Base-by-base conservation (phyloP, 2,329 filamentous ascomycete species). In the Diaporthe sp. region DNA sequence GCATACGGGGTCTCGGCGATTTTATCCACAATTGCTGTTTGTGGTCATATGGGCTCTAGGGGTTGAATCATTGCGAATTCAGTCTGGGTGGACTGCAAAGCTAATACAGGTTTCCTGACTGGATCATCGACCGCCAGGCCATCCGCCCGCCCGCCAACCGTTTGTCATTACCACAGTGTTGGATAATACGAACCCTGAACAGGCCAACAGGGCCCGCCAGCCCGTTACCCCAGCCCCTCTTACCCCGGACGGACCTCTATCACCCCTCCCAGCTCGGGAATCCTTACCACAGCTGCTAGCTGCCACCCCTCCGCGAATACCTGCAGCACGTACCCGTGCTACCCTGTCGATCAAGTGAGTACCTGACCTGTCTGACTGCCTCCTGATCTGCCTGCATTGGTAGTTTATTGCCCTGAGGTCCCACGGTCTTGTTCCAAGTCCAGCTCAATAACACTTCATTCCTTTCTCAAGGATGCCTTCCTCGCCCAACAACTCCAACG, bases 381-480 rank as follows among this genome's bases (percentile, higher is more conserved):
- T 67, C 57, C 67, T 44, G 68, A 25, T 51, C 51, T 73, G 61
- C 71, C 67, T 39, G 42, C 19, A 73, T 55, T 55, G 42, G 55
- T 58, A 42, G 60, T 44, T 62, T 46, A 46, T 31, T 39, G 53
- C 31, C 62, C 37, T 55, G 42, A 65, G 49, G 37, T 72, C 39
- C 49, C 65, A 62, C 58, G 68, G 39, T n/a, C 44, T 58, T n/a
- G 57, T 28, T 53, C 55, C 65, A 39, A 17, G 62, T 71, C 44
- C 9, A 71, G 62, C 31, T 25, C 22, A 62, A 61, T 53, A 55
- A 51, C 31, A 62, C 31, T 76, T 79, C 72, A n/a, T 44, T 44
- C 37, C 22, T 28, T 31, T 70, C 58, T 25, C 90, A 97, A 92
- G 82, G 95, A 98, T 84, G 92, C 94, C 10, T 89, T 98, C 37